Evolutionary conservation across 129 eudicot species (phyloP).

Genomic region (Solidago caesia): DNA sequence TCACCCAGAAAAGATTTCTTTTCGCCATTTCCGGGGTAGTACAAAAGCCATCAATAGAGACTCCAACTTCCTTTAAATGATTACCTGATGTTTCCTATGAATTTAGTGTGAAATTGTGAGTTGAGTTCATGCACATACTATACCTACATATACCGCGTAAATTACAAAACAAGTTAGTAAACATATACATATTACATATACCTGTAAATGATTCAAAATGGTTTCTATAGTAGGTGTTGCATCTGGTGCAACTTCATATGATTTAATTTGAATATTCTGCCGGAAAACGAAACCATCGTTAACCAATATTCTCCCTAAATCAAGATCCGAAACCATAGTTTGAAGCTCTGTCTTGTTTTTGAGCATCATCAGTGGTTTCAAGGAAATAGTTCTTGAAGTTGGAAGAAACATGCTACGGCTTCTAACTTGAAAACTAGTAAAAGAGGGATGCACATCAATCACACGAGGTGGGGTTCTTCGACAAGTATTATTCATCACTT

Average conservation of each 20-base stretch:
- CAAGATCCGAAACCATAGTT: constrained; percentile 54
- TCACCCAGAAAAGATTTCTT: constrained; percentile 77
- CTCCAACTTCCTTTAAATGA: constrained; percentile 70
- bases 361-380: constrained; percentile 82
- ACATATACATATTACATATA: background rate
- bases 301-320: constrained; percentile 64
- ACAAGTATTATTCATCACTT: no score
- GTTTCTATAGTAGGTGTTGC: constrained; percentile 77
- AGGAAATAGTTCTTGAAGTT: constrained; percentile 42
- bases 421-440: constrained; percentile 8
- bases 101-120: constrained; percentile 2
- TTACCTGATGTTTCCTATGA: constrained; percentile 78
- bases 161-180: background rate
- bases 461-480: no score
- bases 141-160: background rate
- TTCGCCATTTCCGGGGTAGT: constrained; percentile 83
- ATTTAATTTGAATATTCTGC: constrained; percentile 72
- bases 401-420: constrained; percentile 80
- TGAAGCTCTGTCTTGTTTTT: constrained; percentile 67
- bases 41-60: constrained; percentile 70
- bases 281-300: constrained; percentile 69
- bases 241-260: constrained; percentile 91
- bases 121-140: background rate
- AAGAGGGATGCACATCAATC: background rate
- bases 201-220: constrained; percentile 88